Base-by-base conservation (phyloP, 306 rosid genomes). In the Quillaja saponaria region DNA sequence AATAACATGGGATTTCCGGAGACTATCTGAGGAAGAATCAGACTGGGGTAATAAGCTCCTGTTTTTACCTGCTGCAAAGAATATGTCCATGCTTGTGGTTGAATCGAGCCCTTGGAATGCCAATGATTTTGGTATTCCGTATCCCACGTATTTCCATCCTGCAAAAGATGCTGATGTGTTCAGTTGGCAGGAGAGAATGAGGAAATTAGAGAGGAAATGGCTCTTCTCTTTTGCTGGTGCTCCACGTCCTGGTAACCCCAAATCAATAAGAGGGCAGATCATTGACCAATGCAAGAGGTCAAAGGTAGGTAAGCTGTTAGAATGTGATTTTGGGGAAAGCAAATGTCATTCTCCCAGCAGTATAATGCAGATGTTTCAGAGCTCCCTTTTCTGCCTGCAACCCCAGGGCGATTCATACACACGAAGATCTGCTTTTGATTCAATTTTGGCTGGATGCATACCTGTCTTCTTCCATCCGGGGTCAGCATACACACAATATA, bases 31-130 rank as follows among this genome's bases (percentile, higher is more conserved):
- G 5, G 80, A 78, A 65, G 91, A 89, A 63, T 47, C 74, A 0
- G 91, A 89, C 17, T 92, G 99, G 99, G 99, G 99, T 9, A 87
- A 78, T 80, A 92, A 92, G 78, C 96, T 92, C 70, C 75, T 92
- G 80, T 92, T 92, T 68, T 71, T 92, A 59, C 96, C 95, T 0
- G 99, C 96, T 13, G 96, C 95, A 0, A 89, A 80, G 83, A 89
- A 92, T 67, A 92, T 92, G 99, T 92, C 99, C 7, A 92, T 92
- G 99, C 95, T 92, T 47, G 99, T 92, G 66, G 99, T 92, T 1
- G 99, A 92, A 78, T 92, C 99, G n/a, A 92, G 99, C 49, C 99
- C 99, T 1, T 92, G 99, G 99, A 92, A 92, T 78, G 96, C 90
- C 3, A 92, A 92, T 68, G 99, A 92, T 76, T 92, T 89, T 69